A percentile compares a stretch with the other conserved stretches of the same genome.
Evolutionary conservation across 148 eudicot genomes (phyloP).

Genomic region (Rhododendron vialii): DNA sequence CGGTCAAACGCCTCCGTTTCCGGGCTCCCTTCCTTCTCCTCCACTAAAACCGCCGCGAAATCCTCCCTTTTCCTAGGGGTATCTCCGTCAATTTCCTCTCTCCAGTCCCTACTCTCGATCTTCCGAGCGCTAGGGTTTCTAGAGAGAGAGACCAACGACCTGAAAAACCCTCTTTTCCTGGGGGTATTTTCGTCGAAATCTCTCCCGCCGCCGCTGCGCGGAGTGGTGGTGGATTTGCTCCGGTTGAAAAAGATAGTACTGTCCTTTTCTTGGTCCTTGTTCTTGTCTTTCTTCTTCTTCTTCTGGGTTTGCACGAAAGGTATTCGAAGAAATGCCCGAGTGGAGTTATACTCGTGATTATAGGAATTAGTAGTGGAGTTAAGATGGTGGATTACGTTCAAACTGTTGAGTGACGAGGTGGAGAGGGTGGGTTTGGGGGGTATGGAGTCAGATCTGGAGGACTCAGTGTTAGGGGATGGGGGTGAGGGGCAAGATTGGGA

Average conservation of each 20-base stretch:
- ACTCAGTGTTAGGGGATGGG: neutral
- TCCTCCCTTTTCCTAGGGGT: constrained; percentile 19
- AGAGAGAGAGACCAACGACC: constrained; percentile 46
- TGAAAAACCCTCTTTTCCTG: constrained; percentile 57
- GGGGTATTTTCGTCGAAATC: constrained; percentile 29
- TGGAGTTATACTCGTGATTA: neutral
- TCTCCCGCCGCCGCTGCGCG: neutral
- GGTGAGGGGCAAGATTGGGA: constrained; percentile 32
- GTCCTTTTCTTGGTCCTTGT: neutral
- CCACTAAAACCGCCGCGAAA: constrained; percentile 22
- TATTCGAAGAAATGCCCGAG: constrained; percentile 18
- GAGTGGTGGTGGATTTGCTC: constrained; percentile 60
- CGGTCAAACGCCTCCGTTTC: neutral
- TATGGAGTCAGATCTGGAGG: neutral
- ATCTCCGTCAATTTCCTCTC: neutral
- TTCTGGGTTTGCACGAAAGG: constrained; percentile 49
- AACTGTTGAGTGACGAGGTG: neutral
- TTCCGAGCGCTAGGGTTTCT: constrained; percentile 7
- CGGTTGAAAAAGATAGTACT: constrained; percentile 35
- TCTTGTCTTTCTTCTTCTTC: constrained; percentile 28
- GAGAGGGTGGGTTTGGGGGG: neutral
- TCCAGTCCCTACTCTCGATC: neutral
- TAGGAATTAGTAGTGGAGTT: neutral
- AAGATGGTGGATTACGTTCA: neutral
- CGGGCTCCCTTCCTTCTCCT: constrained; percentile 43